A percentile compares a stretch with the other conserved stretches of the same genome.
phyloP scores from a whole-genome alignment of 148 eudicot genomes.

The Hydrangea macrophylla region DNA sequence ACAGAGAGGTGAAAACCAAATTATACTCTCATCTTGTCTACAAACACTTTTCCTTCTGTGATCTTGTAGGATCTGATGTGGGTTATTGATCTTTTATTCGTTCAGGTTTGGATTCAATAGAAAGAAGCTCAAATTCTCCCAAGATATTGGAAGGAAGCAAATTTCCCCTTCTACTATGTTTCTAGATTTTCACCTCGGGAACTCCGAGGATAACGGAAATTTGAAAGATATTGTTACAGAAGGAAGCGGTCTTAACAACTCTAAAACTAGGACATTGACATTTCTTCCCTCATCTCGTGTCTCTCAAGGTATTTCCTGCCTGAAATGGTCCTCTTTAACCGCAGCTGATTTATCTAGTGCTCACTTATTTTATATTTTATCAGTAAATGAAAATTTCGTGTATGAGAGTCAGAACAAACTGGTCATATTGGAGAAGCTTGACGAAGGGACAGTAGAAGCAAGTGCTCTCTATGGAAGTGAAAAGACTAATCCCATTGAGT shows the following conservation, averaged over 20 bases:
- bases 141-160: neutral
- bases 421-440: slow-evolving; percentile 9
- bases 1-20: neutral
- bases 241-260: neutral
- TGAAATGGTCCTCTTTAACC: neutral
- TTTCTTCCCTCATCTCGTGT: neutral
- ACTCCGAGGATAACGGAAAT: neutral
- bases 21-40: neutral
- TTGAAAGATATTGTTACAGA: neutral
- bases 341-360: neutral
- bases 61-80: neutral
- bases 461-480: neutral
- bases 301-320: slow-evolving; percentile 1
- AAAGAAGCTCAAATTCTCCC: neutral
- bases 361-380: neutral
- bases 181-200: neutral
- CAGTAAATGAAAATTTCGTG: neutral
- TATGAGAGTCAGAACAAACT: neutral
- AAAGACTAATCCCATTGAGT: slow-evolving; percentile 6
- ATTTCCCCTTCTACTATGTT: neutral
- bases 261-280: slow-evolving; percentile 4
- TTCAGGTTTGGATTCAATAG: slow-evolving; percentile 10
- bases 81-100: neutral
- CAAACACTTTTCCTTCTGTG: neutral
- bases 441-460: neutral